phyloP scores from a whole-genome alignment of 2,329 filamentous ascomycete species.

The Xylariaceae sp. region DNA sequence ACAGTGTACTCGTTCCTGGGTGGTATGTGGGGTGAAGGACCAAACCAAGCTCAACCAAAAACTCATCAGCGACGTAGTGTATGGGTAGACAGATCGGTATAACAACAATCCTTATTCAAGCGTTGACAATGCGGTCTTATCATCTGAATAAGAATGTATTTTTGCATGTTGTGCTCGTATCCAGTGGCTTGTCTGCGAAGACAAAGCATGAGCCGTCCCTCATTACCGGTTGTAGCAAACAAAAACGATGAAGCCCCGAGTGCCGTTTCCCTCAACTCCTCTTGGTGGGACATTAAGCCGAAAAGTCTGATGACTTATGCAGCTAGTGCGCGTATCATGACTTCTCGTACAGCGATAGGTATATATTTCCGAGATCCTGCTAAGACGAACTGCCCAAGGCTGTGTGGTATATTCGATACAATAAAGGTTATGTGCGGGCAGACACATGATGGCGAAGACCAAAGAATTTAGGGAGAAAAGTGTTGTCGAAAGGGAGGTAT shows the following conservation, averaged over 20 bases:
- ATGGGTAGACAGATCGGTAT: slow-evolving; percentile 4
- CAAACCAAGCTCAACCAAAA: slow-evolving; percentile 4
- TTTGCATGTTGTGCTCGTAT: slow-evolving; percentile 13
- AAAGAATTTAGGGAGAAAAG: slow-evolving; percentile 21
- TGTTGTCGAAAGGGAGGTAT: slow-evolving; percentile 19
- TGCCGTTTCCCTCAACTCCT: slow-evolving; percentile 38
- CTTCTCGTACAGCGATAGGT: slow-evolving; percentile 42
- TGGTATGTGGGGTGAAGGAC: neutral
- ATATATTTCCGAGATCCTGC: slow-evolving; percentile 40
- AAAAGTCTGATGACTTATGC: slow-evolving; percentile 34
- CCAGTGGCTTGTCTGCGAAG: slow-evolving; percentile 21
- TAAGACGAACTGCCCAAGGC: slow-evolving; percentile 33
- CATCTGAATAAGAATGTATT: neutral
- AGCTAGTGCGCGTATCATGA: slow-evolving; percentile 36
- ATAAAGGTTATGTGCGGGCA: slow-evolving; percentile 35
- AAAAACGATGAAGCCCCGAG: slow-evolving; percentile 28
- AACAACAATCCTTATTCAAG: slow-evolving; percentile 15
- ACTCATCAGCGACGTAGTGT: slow-evolving; percentile 11
- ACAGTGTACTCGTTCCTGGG: neutral
- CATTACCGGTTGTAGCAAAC: slow-evolving; percentile 22
- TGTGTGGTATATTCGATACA: slow-evolving; percentile 34
- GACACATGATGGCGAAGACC: neutral
- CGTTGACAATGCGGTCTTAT: neutral
- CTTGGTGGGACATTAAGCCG: slow-evolving; percentile 35
- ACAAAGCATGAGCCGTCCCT: slow-evolving; percentile 10